Evolutionary conservation across 306 rosid genomes (phyloP), one percentile per base, ranked within the genome.

Genomic region (Senna tora): DNA sequence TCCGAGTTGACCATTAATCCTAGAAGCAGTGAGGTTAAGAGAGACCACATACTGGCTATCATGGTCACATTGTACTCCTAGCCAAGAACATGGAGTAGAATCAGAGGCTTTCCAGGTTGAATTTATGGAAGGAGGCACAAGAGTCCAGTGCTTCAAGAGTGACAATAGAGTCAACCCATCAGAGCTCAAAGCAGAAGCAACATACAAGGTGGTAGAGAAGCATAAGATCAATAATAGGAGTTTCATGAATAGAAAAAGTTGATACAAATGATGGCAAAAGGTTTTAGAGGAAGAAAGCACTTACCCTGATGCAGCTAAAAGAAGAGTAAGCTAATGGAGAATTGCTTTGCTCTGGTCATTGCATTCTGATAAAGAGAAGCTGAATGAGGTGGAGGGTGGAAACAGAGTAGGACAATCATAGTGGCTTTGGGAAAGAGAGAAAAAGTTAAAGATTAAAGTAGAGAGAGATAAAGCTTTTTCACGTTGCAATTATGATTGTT

Each of bases 41-140:
- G 84, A 51, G 61, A 83, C 7, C 19, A 84, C 79, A 67, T 51
- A n/a, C n/a, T n/a, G 19, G 9, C 41, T 47, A 67, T 71, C 38
- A 51, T 25, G 25, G 76, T 84, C 84, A 42, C 97, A 88, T 32
- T 75, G 7, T n/a, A 91, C 65, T 69, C 95, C 97, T 2, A 57
- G 54, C 95, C 97, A 91, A 45, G 83, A 74, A 45, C 97, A 91
- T 25, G 95, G 88, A 60, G 75, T 76, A 69, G 90, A 82, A 85
- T 88, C 74, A 49, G 87, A 85, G 7, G 75, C 77, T 34, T 85
- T 85, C 97, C 95, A 91, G 41, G 65, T 71, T 12, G 82, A 83
- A 60, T 19, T 62, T 30, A 90, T 71, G 47, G 70, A 28, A 16
- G 83, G 6, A 51, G 89, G 86, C 15, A 81, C 73, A 34, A 67